These are phyloP conservation scores for Mycena olivaceomarginata DNA, from an alignment of 768 basidiomycete genomes.

Conservation along the genomic window DNA sequence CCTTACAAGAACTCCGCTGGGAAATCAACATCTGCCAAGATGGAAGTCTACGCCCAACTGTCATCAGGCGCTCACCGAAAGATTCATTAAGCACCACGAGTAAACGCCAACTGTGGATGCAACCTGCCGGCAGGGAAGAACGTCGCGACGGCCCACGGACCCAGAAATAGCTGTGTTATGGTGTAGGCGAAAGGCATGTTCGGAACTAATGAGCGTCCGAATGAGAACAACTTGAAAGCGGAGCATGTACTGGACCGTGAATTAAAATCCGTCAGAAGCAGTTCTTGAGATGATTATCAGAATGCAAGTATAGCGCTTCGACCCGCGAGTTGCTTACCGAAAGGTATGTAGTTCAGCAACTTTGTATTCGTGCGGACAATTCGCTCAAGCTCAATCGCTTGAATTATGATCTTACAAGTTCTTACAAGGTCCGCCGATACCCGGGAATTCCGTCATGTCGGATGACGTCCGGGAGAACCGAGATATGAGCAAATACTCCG, in stretches of 20 bases:
- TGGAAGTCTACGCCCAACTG: constrained; percentile 20
- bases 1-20: background rate
- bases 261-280: background rate
- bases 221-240: background rate
- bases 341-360: background rate
- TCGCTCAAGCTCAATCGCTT: too few relatives aligned
- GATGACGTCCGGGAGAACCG: background rate
- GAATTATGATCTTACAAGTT: too few relatives aligned
- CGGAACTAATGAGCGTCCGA: background rate
- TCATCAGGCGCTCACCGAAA: constrained; percentile 14
- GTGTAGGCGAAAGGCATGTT: background rate
- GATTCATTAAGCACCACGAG: constrained; percentile 2
- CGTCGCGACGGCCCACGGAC: background rate
- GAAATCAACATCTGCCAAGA: constrained; percentile 27
- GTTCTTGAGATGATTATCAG: constrained; percentile 1
- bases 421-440: background rate
- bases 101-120: background rate
- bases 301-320: background rate
- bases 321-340: background rate
- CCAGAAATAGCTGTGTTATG: background rate
- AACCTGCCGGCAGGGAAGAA: background rate
- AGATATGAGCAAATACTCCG: background rate
- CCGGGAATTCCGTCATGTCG: background rate
- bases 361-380: background rate
- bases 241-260: background rate